Conservation (phyloP, 2,329 filamentous ascomycete genomes). For the Sporothrix humicola region DNA sequence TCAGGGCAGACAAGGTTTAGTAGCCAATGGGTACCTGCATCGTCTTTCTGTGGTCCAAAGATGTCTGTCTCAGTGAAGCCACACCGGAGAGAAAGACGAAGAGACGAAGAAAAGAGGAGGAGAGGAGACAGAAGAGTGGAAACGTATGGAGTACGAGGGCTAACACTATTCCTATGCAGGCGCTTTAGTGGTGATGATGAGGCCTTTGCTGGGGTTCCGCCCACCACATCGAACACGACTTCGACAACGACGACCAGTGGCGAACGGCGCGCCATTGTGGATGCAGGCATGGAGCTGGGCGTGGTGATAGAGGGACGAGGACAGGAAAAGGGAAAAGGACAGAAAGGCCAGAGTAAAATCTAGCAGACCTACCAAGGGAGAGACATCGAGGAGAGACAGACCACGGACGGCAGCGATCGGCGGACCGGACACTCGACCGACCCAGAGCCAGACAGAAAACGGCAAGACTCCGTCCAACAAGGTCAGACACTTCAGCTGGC, state of each 20-base stretch:
- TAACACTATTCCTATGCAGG: slow-evolving; percentile 32
- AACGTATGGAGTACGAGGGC: background rate
- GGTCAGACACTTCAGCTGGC: slow-evolving; percentile 26
- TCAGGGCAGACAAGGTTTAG: background rate
- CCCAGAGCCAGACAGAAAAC: slow-evolving; percentile 14
- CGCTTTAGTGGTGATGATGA: slow-evolving; percentile 41
- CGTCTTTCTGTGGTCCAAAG: background rate
- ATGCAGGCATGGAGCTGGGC: slow-evolving; percentile 38
- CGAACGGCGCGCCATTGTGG: slow-evolving; percentile 30
- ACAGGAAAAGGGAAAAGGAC: background rate
- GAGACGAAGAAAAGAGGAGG: background rate
- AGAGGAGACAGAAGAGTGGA: background rate
- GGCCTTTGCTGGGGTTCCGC: slow-evolving; percentile 33
- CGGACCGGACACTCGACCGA: slow-evolving; percentile 25
- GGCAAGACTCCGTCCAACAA: slow-evolving; percentile 10
- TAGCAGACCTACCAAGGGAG: no score
- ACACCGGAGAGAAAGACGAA: background rate
- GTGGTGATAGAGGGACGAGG: slow-evolving; percentile 36
- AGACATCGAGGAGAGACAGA: background rate
- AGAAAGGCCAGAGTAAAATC: background rate
- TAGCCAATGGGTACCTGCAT: slow-evolving; percentile 28
- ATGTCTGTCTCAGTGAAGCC: background rate
- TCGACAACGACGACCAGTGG: background rate
- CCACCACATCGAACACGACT: background rate
- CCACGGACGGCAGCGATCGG: slow-evolving; percentile 24